phyloP scores from a whole-genome alignment of 345 rosid genomes.

The Eucalyptus pauciflora region DNA sequence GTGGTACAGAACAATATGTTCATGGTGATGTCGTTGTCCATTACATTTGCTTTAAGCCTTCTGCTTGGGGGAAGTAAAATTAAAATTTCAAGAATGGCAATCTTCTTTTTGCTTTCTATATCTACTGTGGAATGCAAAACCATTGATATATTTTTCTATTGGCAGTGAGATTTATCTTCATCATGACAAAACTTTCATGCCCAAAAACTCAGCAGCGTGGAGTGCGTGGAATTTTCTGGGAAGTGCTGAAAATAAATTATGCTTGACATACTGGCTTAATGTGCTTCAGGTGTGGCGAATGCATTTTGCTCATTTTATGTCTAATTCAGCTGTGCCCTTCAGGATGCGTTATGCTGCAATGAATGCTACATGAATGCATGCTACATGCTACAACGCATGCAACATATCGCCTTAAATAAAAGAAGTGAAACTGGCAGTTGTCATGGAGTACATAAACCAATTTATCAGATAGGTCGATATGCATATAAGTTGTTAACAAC shows the following conservation, averaged over 20 bases:
- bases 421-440: not conserved
- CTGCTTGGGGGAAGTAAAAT: not conserved
- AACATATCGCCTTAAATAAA: not conserved
- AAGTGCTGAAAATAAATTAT: conserved; percentile 44
- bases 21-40: not conserved
- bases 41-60: not conserved
- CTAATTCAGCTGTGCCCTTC: not conserved
- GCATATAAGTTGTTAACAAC: not conserved
- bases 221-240: conserved; percentile 92
- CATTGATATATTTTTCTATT: not conserved
- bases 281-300: conserved; percentile 59
- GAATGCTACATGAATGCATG: no score
- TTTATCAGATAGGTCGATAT: not conserved
- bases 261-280: conserved; percentile 92
- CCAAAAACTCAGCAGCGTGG: conserved; percentile 71
- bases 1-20: not conserved
- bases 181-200: conserved; percentile 69
- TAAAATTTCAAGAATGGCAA: not conserved
- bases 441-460: not conserved
- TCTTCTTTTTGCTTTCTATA: not conserved
- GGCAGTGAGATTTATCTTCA: conserved; percentile 80
- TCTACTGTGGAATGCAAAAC: not conserved
- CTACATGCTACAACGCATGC: not conserved
- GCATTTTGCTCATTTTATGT: not conserved
- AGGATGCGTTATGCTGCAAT: conserved; percentile 5